Evolutionary conservation across 805 yeast species (phyloP), one percentile per base, ranked within the genome.

Genomic region (Nakazawaea siamensis): DNA sequence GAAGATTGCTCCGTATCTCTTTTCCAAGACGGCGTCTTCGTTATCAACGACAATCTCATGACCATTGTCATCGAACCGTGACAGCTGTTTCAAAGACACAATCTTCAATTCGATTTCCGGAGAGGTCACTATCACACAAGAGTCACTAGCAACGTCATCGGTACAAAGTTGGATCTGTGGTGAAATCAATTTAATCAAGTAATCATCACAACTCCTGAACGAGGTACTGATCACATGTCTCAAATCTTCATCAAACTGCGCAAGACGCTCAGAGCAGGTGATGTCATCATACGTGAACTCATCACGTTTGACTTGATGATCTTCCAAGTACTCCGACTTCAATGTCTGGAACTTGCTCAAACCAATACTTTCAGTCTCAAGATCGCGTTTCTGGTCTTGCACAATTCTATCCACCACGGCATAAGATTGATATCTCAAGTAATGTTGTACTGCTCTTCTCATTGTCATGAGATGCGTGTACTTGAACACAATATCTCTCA

Each of bases 151-250:
- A 5, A 20, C 27, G 35, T 64, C 63, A 20, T 65, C 66, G 12
- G 73, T 63, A 31, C 72, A 66, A 18, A 81, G 47, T 51, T 88
- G 97, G 31, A 87, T 73, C 53, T 90, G 96, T 0, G 97, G 95
- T 18, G 85, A 73, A 5, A 80, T 61, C 28, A 90, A 62, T 40
- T 76, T 76, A 20, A 88, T 65, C 42, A 77, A 60, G 50, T 76
- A 81, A 28, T 81, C 73, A 35, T 77, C 73, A 27, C 54, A 62
- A 4, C 64, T 50, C 39, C 46, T 54, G 64, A 37, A 58, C 47
- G 52, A 71, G 58, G 29, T n/a, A 1, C 58, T 53, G 5, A 55
- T 43, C 2, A 68, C 52, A 5, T 50, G 46, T 40, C 70, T 56
- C 24, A 85, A 52, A 21, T 72, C 76, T 3, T 66, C 62, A 25